These are phyloP conservation scores for Paraleonurus japonicus DNA, from an alignment of 257 asterid genomes.

Conservation along the genomic window DNA sequence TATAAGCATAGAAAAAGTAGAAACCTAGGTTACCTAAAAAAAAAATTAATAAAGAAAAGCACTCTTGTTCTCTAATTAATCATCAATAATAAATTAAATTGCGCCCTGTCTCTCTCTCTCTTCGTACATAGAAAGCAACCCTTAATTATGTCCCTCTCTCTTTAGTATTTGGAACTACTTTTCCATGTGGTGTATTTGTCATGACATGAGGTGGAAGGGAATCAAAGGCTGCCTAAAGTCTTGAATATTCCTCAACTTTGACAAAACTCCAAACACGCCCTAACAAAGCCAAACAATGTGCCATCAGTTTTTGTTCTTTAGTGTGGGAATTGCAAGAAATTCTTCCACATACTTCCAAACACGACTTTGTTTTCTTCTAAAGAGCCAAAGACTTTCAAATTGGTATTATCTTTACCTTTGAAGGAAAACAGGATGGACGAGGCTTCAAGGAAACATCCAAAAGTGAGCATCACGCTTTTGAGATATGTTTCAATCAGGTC, in stretches of 20 bases:
- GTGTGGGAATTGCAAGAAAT: constrained; percentile 52
- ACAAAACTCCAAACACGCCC: constrained; percentile 66
- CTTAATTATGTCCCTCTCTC: constrained; percentile 17
- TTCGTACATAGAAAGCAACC: constrained; percentile 15
- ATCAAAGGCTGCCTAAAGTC: constrained; percentile 53
- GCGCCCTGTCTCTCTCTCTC: not conserved
- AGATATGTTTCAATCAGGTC: not conserved
- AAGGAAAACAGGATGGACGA: constrained; percentile 12
- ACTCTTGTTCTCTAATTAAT: constrained; percentile 24
- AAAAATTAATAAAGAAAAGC: too few relatives aligned
- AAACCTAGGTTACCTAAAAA: not conserved
- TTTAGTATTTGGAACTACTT: constrained; percentile 27
- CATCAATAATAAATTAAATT: constrained; percentile 31
- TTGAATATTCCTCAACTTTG: constrained; percentile 46
- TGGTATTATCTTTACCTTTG: constrained; percentile 34
- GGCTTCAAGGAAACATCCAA: constrained; percentile 21
- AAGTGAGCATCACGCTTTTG: constrained; percentile 14
- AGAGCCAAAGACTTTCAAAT: constrained; percentile 27
- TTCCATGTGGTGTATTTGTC: constrained; percentile 44
- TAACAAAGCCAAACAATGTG: constrained; percentile 71
- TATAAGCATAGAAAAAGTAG: too few relatives aligned
- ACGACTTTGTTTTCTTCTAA: constrained; percentile 28
- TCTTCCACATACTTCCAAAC: constrained; percentile 43
- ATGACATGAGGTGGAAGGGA: constrained; percentile 64
- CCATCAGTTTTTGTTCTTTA: constrained; percentile 46